Evolutionary conservation across 148 eudicot species (phyloP).

Genomic region (Cornus florida): DNA sequence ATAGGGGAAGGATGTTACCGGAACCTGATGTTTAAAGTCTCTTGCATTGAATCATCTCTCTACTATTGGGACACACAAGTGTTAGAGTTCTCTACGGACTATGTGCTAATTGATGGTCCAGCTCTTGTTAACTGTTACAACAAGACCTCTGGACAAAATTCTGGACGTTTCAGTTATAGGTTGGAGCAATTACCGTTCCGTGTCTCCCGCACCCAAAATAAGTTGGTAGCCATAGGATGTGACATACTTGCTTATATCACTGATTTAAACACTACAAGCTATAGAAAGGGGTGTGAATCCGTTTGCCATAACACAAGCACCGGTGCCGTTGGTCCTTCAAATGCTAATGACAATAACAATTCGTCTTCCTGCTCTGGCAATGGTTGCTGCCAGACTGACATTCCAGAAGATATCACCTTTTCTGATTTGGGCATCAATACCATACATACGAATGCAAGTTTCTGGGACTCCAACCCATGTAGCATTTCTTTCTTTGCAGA

Average conservation of each 20-base stretch:
- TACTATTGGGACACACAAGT: not conserved
- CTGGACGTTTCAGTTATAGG: not conserved
- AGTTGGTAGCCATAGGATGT: not conserved
- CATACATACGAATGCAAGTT: not conserved
- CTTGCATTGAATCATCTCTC: not conserved
- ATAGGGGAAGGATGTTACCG: not conserved
- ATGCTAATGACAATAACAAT: too few species aligned
- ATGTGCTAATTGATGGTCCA: not conserved
- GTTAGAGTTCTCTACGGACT: not conserved
- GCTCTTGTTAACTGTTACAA: not conserved
- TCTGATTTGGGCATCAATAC: not conserved
- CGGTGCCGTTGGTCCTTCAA: not conserved
- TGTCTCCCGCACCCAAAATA: not conserved
- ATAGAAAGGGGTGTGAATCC: not conserved
- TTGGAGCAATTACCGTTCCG: not conserved
- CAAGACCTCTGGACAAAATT: not conserved
- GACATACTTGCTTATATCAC: not conserved
- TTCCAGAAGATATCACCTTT: not conserved
- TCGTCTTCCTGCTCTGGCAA: not conserved
- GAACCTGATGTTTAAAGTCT: not conserved
- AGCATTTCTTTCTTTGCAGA: not conserved
- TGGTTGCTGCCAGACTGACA: not conserved
- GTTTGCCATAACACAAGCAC: not conserved
- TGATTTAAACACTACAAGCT: not conserved
- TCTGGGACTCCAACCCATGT: not conserved